phyloP scores from a whole-genome alignment of 495 filamentous ascomycete genomes.

The Tuber microsphaerosporum region DNA sequence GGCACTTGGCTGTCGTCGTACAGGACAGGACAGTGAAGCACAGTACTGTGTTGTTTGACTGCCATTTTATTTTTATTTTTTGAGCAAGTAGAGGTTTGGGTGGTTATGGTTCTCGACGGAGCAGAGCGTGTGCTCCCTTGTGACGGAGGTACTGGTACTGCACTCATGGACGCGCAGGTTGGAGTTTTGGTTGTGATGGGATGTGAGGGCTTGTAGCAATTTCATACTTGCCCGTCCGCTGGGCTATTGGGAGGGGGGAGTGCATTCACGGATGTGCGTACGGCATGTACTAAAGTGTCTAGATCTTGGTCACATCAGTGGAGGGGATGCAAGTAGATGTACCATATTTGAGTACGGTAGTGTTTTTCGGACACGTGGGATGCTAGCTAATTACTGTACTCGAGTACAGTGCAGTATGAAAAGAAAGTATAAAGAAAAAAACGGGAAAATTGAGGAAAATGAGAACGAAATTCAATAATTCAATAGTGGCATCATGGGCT shows the following conservation, averaged over 20 bases:
- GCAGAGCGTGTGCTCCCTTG: background rate
- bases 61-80: background rate
- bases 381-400: background rate
- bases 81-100: background rate
- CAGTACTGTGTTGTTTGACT: background rate
- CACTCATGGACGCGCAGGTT: background rate
- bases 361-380: background rate
- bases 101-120: background rate
- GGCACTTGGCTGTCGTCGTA: background rate
- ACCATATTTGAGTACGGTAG: background rate
- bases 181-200: background rate
- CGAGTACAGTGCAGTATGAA: background rate
- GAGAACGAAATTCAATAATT: background rate
- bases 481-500: background rate
- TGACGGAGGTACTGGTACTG: background rate
- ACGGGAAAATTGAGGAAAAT: background rate
- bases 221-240: background rate
- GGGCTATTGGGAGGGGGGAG: background rate
- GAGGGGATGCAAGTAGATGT: background rate
- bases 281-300: background rate
- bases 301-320: background rate
- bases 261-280: background rate
- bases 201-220: background rate
- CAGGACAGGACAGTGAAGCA: background rate
- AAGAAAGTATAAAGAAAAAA: background rate